A percentile compares a stretch with the other conserved stretches of the same genome.
phyloP scores from a whole-genome alignment of 2,329 filamentous ascomycete genomes.

The Sporothrix euskadiensis region DNA sequence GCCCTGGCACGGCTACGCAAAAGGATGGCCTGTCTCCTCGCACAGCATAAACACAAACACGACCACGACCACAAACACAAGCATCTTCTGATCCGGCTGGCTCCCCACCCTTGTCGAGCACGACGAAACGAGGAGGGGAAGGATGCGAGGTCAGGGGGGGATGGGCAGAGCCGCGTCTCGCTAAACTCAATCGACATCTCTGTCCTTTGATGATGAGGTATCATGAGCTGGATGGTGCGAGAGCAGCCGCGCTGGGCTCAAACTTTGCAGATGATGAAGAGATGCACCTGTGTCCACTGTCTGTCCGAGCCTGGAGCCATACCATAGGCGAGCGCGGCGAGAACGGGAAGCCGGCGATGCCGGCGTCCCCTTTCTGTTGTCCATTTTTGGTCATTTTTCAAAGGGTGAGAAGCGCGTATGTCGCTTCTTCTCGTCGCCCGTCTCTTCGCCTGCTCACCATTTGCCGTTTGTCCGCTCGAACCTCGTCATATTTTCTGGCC shows the following conservation, averaged over 20 bases:
- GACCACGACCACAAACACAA: slow-evolving; percentile 22
- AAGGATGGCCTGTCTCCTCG: slow-evolving; percentile 24
- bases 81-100: slow-evolving; percentile 21
- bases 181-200: not conserved
- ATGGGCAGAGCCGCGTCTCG: not conserved
- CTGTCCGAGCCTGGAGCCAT: not conserved
- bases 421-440: slow-evolving; percentile 14
- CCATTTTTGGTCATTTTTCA: not conserved
- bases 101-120: slow-evolving; percentile 13
- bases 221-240: not conserved
- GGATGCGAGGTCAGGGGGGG: not conserved
- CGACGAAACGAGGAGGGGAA: slow-evolving; percentile 13
- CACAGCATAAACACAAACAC: slow-evolving; percentile 29
- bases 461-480: not conserved
- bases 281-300: not conserved
- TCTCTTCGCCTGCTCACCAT: slow-evolving; percentile 1
- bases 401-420: not conserved
- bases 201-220: not conserved
- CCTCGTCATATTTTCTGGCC: slow-evolving; percentile 2
- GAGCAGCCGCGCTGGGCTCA: not conserved
- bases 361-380: not conserved
- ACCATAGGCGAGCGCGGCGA: not conserved
- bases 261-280: not conserved
- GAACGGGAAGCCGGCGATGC: not conserved
- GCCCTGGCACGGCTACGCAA: slow-evolving; percentile 11